These are phyloP conservation scores for Claviceps cyperi DNA, from an alignment of 2,329 filamentous ascomycete genomes.

Conservation along the genomic window DNA sequence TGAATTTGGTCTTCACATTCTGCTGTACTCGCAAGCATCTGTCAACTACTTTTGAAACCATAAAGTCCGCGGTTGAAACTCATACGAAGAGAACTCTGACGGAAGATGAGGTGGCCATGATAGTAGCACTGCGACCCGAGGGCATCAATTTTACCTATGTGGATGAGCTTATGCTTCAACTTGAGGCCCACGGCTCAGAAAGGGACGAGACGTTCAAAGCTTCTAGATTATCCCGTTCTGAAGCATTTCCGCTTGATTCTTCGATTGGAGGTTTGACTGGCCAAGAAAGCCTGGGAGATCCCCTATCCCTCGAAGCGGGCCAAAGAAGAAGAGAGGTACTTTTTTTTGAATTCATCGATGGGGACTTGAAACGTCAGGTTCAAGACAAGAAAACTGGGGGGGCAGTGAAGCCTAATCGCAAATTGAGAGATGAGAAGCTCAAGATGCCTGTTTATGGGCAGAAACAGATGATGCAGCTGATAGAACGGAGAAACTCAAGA, in stretches of 20 bases:
- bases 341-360: conserved; percentile 85
- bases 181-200: conserved; percentile 58
- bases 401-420: conserved; percentile 50
- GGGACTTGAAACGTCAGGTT: conserved; percentile 73
- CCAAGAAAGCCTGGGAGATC: conserved; percentile 24
- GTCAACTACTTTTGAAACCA: conserved; percentile 79
- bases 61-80: conserved; percentile 69
- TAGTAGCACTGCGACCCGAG: conserved; percentile 63
- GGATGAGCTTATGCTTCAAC: conserved; percentile 67
- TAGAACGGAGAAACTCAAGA: conserved; percentile 77
- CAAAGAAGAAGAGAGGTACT: conserved; percentile 50
- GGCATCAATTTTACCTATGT: conserved; percentile 77
- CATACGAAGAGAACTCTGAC: conserved; percentile 59
- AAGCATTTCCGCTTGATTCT: conserved; percentile 36
- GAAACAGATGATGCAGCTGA: conserved; percentile 77
- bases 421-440: conserved; percentile 61
- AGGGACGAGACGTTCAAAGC: conserved; percentile 48
- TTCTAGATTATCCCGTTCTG: conserved; percentile 30
- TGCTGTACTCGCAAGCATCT: conserved; percentile 87
- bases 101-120: conserved; percentile 67
- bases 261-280: conserved; percentile 44
- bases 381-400: conserved; percentile 58
- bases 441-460: conserved; percentile 90
- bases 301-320: conserved; percentile 4
- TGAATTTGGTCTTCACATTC: conserved; percentile 91